Base-by-base conservation (phyloP, 2,329 filamentous ascomycete species). In the Calonectria pseudoturangicola region DNA sequence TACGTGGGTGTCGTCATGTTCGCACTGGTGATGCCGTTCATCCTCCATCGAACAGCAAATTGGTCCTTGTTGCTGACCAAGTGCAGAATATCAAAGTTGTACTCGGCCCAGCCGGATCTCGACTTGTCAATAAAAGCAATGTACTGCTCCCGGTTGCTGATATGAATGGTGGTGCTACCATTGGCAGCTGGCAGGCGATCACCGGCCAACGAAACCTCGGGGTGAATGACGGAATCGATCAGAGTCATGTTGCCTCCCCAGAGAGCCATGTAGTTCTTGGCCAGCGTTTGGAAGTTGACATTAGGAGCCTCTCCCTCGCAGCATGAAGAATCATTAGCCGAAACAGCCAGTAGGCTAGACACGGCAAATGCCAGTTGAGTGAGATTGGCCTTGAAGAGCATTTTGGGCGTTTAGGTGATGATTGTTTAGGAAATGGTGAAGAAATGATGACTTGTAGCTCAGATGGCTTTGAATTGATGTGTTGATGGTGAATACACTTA, bases 1-100 rank as follows among this genome's bases (percentile, higher is more conserved):
- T 12, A 69, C 67, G 67, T 69, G 3, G 67, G 56, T 8, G 63
- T 28, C 7, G 56, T 63, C 67, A 69, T 64, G 56, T 69, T 64
- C 13, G 43, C 67, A 6, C 58, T 36, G 16, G 58, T 64, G 45
- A 69, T 43, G 36, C 67, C 67, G 27, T 64, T 63, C 67, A 69
- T 69, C n/a, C 25, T 69, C 67, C 67, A 69, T 18, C 58, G 56
- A 18, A 64, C 36, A 3, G 45, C 54, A 25, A 54, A 48, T 6
- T 69, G 43, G 41, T 69, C 63, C n/a, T 47, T 45, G 15, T 41
- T 30, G 18, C 43, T 54, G 18, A 69, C 47, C 9, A 41, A 18
- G 27, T 63, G 27, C 13, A 63, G 30, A 7, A 69, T 30, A 25
- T 69, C 56, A 47, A 69, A 69, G 25, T n/a, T 39, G 47, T 69